Evolutionary conservation across 805 yeast genomes (phyloP).

Genomic region (Lipomyces yamadae): DNA sequence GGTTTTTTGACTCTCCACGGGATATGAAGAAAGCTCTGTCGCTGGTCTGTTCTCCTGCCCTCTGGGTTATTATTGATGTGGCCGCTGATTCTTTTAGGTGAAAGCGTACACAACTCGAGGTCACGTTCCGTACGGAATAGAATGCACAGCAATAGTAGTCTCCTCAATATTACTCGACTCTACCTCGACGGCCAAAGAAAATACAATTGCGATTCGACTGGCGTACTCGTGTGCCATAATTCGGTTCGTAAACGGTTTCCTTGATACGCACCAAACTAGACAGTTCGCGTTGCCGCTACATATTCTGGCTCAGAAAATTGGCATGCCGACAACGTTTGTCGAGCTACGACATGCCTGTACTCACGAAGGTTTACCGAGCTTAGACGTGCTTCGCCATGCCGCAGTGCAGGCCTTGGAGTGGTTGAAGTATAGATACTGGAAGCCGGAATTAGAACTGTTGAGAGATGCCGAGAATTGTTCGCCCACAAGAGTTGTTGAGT

Average conservation of each 20-base stretch:
- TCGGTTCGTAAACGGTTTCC: conserved; percentile 80
- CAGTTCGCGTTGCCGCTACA: conserved; percentile 79
- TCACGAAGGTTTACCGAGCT: conserved; percentile 79
- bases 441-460: conserved; percentile 19
- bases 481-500: not conserved
- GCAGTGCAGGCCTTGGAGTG: conserved; percentile 69
- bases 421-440: conserved; percentile 80
- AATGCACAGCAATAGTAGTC: conserved; percentile 63
- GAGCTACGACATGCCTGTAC: conserved; percentile 90
- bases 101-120: conserved; percentile 64
- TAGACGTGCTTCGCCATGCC: conserved; percentile 68
- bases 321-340: conserved; percentile 80
- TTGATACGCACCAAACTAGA: conserved; percentile 85
- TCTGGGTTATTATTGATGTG: too few species aligned
- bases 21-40: conserved; percentile 20
- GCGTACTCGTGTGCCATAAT: conserved; percentile 50
- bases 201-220: conserved; percentile 51
- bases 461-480: not conserved
- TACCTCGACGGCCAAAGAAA: conserved; percentile 37
- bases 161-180: conserved; percentile 56
- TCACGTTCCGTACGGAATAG: conserved; percentile 71
- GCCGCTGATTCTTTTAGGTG: conserved; percentile 10
- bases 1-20: conserved; percentile 20
- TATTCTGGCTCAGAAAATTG: conserved; percentile 67
- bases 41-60: conserved; percentile 12